Percentiles rank a stretch among this genome's conserved stretches.
phyloP scores from a whole-genome alignment of 345 rosid genomes.

The Erysimum cheiranthoides region DNA sequence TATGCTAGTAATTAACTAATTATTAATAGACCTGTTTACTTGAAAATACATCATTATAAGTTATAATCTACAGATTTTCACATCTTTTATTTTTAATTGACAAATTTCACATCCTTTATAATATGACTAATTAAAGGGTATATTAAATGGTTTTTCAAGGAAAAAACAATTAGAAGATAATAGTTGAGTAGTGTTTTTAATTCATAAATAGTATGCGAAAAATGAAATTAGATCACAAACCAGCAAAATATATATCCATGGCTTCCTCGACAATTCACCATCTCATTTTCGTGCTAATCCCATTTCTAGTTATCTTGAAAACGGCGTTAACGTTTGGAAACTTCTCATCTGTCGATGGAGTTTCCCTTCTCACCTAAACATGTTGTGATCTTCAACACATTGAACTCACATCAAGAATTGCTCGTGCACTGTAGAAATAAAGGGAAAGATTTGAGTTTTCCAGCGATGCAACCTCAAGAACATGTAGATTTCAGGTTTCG shows the following conservation, averaged over 20 bases:
- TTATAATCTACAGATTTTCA: background rate
- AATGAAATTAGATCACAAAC: background rate
- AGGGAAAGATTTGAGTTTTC: background rate
- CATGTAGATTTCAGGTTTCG: background rate
- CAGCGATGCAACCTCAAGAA: background rate
- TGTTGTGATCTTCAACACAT: slow-evolving; percentile 2
- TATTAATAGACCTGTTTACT: background rate
- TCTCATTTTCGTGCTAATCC: background rate
- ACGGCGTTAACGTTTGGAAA: background rate
- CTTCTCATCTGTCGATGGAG: background rate
- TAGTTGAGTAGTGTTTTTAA: background rate
- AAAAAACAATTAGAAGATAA: background rate
- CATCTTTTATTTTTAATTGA: background rate
- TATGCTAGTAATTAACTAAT: slow-evolving; percentile 1
- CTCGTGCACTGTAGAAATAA: slow-evolving; percentile 11
- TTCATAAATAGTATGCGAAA: background rate
- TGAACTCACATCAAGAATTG: background rate
- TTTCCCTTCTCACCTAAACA: background rate
- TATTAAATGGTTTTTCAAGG: background rate
- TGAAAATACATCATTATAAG: background rate
- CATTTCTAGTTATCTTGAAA: background rate
- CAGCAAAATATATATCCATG: background rate
- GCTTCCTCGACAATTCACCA: background rate
- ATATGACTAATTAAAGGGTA: slow-evolving; percentile 2
- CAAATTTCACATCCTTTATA: background rate